These are phyloP conservation scores for Byssothecium circinans DNA, from an alignment of 2,329 filamentous ascomycete genomes.

Conservation along the genomic window DNA sequence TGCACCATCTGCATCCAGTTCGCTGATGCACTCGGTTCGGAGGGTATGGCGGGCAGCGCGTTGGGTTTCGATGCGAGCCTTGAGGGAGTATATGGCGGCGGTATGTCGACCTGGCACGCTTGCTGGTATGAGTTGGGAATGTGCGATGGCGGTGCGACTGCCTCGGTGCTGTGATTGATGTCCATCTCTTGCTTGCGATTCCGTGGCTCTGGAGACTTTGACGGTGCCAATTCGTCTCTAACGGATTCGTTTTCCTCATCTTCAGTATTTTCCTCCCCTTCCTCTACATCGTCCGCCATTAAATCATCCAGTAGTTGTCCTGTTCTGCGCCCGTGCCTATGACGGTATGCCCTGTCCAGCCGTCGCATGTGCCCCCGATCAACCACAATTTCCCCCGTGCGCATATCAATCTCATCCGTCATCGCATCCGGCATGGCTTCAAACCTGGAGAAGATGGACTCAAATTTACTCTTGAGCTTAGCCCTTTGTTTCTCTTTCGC, in stretches of 20 bases:
- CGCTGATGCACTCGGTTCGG: constrained; percentile 18
- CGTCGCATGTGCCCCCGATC: constrained; percentile 81
- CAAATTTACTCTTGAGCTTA: constrained; percentile 67
- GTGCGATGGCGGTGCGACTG: too few species aligned
- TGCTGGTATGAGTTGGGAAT: neutral
- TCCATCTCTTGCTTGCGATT: neutral
- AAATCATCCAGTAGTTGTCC: constrained; percentile 26
- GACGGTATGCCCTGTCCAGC: constrained; percentile 47
- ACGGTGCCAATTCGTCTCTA: constrained; percentile 36
- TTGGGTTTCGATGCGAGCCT: neutral
- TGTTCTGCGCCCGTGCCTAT: constrained; percentile 8
- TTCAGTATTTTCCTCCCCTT: constrained; percentile 40
- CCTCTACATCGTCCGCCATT: constrained; percentile 29
- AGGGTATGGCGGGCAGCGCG: constrained; percentile 9
- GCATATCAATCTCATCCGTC: constrained; percentile 86
- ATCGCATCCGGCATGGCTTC: constrained; percentile 77
- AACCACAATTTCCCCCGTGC: constrained; percentile 79
- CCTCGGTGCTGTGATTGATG: constrained; percentile 1
- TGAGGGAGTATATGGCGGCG: neutral
- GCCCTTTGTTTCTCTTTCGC: constrained; percentile 43
- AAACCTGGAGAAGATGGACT: constrained; percentile 88
- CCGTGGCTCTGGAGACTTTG: constrained; percentile 12
- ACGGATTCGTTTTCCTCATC: constrained; percentile 27
- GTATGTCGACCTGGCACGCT: neutral
- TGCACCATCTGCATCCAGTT: constrained; percentile 26